A percentile compares a stretch with the other conserved stretches of the same genome.
phyloP scores from a whole-genome alignment of 305 asterid species.

The Fraxinus velutina region DNA sequence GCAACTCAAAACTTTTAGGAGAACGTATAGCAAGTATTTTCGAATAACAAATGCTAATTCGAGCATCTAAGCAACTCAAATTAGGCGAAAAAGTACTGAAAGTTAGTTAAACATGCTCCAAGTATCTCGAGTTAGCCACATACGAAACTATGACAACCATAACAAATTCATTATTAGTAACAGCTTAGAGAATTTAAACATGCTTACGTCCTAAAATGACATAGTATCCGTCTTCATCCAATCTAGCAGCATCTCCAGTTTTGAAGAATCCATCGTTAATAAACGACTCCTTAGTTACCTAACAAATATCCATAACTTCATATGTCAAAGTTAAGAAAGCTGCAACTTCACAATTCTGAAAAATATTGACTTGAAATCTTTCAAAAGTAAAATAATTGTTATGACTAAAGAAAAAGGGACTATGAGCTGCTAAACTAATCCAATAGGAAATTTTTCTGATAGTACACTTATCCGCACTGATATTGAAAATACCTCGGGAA shows the following conservation, averaged over 20 bases:
- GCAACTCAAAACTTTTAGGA: neutral
- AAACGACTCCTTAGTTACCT: constrained; percentile 87
- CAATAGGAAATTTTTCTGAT: neutral
- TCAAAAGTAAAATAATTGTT: neutral
- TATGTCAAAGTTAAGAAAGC: neutral
- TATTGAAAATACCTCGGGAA: constrained; percentile 59
- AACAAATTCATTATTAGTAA: neutral
- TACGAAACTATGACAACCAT: neutral
- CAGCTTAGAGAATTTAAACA: neutral
- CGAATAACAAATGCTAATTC: neutral
- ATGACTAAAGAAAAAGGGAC: neutral
- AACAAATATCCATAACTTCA: constrained; percentile 13
- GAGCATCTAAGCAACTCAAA: neutral
- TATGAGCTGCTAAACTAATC: neutral
- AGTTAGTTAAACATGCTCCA: neutral
- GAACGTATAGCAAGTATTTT: neutral
- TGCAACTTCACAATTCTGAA: neutral
- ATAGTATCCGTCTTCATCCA: constrained; percentile 88
- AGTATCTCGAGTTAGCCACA: neutral
- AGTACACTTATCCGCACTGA: neutral
- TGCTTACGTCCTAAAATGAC: constrained; percentile 94
- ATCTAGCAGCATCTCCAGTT: constrained; percentile 92
- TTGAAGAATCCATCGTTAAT: constrained; percentile 80
- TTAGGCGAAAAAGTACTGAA: neutral
- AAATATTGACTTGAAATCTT: neutral